These are phyloP conservation scores for Fomitopsis betulina DNA, from an alignment of 1,284 basidiomycete genomes.

Conservation along the genomic window DNA sequence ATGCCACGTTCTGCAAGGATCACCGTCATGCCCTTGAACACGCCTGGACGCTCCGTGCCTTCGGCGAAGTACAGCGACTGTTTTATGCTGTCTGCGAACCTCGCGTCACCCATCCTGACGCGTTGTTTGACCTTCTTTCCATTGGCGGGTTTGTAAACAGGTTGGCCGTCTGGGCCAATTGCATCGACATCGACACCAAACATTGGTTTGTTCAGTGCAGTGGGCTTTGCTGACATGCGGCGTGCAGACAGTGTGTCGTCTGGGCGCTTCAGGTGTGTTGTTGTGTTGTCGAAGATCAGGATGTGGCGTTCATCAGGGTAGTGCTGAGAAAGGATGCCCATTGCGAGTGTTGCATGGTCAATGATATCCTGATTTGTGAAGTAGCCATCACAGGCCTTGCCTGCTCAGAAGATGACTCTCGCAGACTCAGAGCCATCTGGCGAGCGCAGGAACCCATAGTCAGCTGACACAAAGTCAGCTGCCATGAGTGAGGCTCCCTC, in stretches of 20 bases:
- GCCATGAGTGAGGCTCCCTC: conserved; percentile 35
- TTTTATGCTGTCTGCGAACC: too few relatives aligned
- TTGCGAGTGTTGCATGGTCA: background rate
- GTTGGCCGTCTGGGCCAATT: too few relatives aligned
- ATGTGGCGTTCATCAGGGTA: conserved; percentile 27
- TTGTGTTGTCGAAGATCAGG: conserved; percentile 35
- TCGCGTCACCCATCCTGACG: too few relatives aligned
- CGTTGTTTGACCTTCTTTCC: too few relatives aligned
- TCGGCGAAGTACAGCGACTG: too few relatives aligned
- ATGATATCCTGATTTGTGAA: background rate
- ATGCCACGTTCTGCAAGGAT: too few relatives aligned
- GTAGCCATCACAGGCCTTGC: background rate
- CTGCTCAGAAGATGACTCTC: background rate
- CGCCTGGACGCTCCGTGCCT: too few relatives aligned
- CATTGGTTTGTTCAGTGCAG: too few relatives aligned
- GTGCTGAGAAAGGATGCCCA: conserved; percentile 19
- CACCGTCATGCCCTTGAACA: too few relatives aligned
- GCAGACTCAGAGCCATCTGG: conserved; percentile 24
- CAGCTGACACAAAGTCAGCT: too few relatives aligned
- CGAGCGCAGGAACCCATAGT: conserved; percentile 35
- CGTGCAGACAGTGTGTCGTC: conserved; percentile 27
- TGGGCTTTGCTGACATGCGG: conserved; percentile 20
- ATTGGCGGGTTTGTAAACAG: too few relatives aligned
- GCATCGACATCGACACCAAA: too few relatives aligned
- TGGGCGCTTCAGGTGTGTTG: conserved; percentile 28